Evolutionary conservation across 148 eudicot species (phyloP).

Genomic region (Suaeda aralocaspica): DNA sequence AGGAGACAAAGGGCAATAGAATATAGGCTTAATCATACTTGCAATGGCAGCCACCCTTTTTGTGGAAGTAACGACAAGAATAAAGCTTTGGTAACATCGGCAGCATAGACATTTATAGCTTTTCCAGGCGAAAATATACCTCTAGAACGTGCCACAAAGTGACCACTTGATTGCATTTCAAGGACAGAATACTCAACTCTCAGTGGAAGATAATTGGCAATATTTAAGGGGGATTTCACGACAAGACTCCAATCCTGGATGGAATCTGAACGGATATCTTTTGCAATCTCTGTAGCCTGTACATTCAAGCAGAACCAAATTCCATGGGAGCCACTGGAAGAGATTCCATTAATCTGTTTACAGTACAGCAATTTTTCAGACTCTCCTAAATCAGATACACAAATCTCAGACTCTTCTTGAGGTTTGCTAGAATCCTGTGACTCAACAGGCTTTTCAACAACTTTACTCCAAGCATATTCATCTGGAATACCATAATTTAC

Average conservation of each 20-base stretch:
- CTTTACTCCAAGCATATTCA: constrained; percentile 81
- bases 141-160: constrained; percentile 63
- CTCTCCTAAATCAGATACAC: constrained; percentile 59
- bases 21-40: constrained; percentile 41
- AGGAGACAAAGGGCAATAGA: constrained; percentile 11
- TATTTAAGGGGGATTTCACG: constrained; percentile 69
- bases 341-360: constrained; percentile 53
- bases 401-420: constrained; percentile 45
- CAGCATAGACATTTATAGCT: constrained; percentile 65
- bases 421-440: constrained; percentile 36
- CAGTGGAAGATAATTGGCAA: constrained; percentile 83
- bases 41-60: constrained; percentile 85
- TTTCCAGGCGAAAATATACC: constrained; percentile 81
- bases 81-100: constrained; percentile 71
- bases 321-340: constrained; percentile 54
- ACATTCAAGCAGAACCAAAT: constrained; percentile 77
- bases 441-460: constrained; percentile 41
- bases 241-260: constrained; percentile 91
- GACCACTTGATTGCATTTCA: constrained; percentile 80
- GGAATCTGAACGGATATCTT: constrained; percentile 76
- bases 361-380: constrained; percentile 66
- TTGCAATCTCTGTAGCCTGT: constrained; percentile 83
- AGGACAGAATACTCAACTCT: constrained; percentile 79
- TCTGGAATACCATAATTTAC: constrained; percentile 35
- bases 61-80: constrained; percentile 83